Base-by-base conservation (phyloP, 257 asterid species). In the Gentiana straminea region DNA sequence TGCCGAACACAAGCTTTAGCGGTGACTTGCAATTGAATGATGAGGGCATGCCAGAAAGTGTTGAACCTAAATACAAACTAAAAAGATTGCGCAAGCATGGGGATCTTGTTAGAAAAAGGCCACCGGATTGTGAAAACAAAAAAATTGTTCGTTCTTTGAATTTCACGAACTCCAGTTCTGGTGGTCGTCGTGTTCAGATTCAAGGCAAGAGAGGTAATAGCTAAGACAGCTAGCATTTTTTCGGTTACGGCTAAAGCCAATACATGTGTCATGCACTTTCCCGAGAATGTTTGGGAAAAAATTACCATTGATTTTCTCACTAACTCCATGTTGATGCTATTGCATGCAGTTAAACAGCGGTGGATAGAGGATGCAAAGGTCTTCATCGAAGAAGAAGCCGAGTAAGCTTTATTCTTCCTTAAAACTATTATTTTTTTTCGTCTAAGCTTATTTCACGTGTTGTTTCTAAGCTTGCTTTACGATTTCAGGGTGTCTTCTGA, bases 341-440 rank as follows among this genome's bases (percentile, higher is more conserved):
- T 64, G 47, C 60, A 39, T 74, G 68, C 81, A 90, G 97, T 84
- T 73, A 68, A 49, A 68, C 75, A 72, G 69, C 77, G 68, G 64
- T 63, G 11, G 41, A 62, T 49, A 35, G 64, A 62, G 36, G 76
- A 70, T 64, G 83, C 57, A 46, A 73, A 68, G 52, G 74, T 66
- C 33, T 91, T 59, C 61, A 70, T 87, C 61, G 94, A 87, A 35
- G 96, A 76, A 70, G 98, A 91, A 81, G 96, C 96, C 55, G 98
- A 86, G 98, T 86, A 79, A 81, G 97, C 73, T 59, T 61, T 68
- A 3, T 54, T 37, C 33, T 34, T 7, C 53, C 32, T 8, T 9
- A 34, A 50, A 13, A 35, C 5, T 51, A 33, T 13, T 36, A 33
- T 13, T 36, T 13, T 45, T 8, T 10, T 59, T n/a, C 52, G 45